Evolutionary conservation across 805 yeast species (phyloP).

Genomic region (Sungouiella thailandica): DNA sequence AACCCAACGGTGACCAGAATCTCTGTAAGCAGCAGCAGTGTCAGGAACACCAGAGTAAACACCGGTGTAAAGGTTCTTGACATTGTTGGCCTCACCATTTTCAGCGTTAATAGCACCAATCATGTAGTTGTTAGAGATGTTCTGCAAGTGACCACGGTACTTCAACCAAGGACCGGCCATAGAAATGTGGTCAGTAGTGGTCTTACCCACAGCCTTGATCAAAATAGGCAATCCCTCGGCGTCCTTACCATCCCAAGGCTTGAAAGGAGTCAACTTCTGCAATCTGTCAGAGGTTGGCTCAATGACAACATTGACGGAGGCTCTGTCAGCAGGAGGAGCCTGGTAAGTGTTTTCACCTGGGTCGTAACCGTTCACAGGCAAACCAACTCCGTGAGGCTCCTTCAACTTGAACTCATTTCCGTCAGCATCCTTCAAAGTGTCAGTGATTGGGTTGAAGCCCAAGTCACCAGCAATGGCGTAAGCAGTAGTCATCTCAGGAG

Average conservation of each 20-base stretch:
- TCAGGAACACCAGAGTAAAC: slow-evolving; percentile 94
- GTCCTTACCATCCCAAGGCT: slow-evolving; percentile 96
- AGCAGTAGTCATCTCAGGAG: slow-evolving; percentile 95
- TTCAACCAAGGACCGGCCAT: slow-evolving; percentile 99
- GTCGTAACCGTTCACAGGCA: slow-evolving; percentile 87
- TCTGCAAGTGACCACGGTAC: slow-evolving; percentile 99
- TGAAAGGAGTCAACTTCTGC: slow-evolving; percentile 90
- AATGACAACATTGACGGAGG: slow-evolving; percentile 66
- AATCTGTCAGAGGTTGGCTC: slow-evolving; percentile 93
- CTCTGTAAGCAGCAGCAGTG: slow-evolving; percentile 93
- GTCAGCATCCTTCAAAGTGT: slow-evolving; percentile 77
- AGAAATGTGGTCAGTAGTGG: slow-evolving; percentile 98
- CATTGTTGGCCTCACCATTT: slow-evolving; percentile 88
- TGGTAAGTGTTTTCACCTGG: slow-evolving; percentile 93
- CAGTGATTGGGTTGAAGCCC: slow-evolving; percentile 93
- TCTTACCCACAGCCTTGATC: slow-evolving; percentile 94
- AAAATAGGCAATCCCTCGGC: slow-evolving; percentile 84
- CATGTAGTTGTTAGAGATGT: slow-evolving; percentile 98
- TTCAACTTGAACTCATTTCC: slow-evolving; percentile 87
- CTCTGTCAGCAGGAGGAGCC: slow-evolving; percentile 91
- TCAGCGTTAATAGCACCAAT: slow-evolving; percentile 98
- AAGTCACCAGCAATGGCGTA: slow-evolving; percentile 95
- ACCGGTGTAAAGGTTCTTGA: slow-evolving; percentile 89
- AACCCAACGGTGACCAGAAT: slow-evolving; percentile 89
- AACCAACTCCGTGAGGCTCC: slow-evolving; percentile 87